Evolutionary conservation across 345 rosid genomes (phyloP).

Genomic region (Dovyalis caffra): DNA sequence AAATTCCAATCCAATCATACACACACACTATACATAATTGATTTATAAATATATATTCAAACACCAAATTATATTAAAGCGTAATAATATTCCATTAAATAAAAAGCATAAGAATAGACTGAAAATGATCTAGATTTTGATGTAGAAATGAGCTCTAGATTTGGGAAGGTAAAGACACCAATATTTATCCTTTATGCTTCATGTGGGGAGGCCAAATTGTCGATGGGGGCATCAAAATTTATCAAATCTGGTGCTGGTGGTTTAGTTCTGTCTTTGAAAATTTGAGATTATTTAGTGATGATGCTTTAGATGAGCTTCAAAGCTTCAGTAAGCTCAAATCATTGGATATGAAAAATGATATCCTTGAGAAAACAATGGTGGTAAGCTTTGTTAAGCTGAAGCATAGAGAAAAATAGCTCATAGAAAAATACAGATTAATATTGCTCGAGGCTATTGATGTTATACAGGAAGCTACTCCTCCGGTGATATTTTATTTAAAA

Average conservation of each 20-base stretch:
- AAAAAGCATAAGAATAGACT: too few relatives aligned
- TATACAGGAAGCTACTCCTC: constrained; percentile 83
- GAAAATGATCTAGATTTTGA: too few relatives aligned
- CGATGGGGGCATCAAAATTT: constrained; percentile 36
- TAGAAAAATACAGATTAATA: constrained; percentile 63
- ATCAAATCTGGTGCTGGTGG: constrained; percentile 69
- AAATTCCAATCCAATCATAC: too few relatives aligned
- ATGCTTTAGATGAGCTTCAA: constrained; percentile 36
- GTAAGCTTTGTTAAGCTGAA: constrained; percentile 66
- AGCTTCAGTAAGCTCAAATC: constrained; percentile 18
- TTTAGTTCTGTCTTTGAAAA: constrained; percentile 70
- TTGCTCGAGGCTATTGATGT: constrained; percentile 60
- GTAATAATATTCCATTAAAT: too few relatives aligned
- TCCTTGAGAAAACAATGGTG: constrained; percentile 24
- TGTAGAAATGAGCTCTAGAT: constrained; percentile 37
- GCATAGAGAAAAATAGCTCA: constrained; percentile 62
- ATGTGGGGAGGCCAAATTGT: constrained; percentile 23
- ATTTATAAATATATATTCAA: too few relatives aligned
- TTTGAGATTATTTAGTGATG: constrained; percentile 54
- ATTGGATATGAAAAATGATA: constrained; percentile 27
- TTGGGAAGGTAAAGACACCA: constrained; percentile 61
- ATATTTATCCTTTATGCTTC: constrained; percentile 41
- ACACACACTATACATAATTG: too few relatives aligned
- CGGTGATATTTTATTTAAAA: constrained; percentile 65
- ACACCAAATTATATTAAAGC: too few relatives aligned